Evolutionary conservation across 768 basidiomycete genomes (phyloP).

Genomic region (Tephrocybe sp.): DNA sequence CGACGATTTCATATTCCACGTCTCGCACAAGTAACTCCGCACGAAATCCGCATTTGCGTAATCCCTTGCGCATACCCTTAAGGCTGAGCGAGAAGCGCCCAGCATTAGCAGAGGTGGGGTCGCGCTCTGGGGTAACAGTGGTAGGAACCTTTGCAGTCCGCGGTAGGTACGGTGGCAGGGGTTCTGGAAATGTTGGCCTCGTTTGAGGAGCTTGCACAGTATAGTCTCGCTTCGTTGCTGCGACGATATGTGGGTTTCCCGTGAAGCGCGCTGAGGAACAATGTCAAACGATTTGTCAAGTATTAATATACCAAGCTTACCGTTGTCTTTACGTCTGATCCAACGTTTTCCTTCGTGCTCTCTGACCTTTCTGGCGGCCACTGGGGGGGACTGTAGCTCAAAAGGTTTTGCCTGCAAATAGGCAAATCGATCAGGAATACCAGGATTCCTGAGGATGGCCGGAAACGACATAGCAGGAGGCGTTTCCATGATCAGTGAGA

Average conservation of each 20-base stretch:
- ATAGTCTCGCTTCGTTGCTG: slow-evolving; percentile 62
- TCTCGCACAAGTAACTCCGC: slow-evolving; percentile 65
- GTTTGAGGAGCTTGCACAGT: slow-evolving; percentile 40
- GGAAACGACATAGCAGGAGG: slow-evolving; percentile 70
- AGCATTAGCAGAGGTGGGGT: slow-evolving; percentile 61
- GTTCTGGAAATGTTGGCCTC: slow-evolving; percentile 70
- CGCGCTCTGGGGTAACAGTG: slow-evolving; percentile 35
- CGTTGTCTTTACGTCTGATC: slow-evolving; percentile 75
- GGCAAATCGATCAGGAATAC: slow-evolving; percentile 50
- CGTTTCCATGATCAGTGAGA: slow-evolving; percentile 17
- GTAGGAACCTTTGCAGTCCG: slow-evolving; percentile 57
- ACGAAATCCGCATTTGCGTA: slow-evolving; percentile 61
- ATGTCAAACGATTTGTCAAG: slow-evolving; percentile 15
- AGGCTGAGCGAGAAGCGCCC: slow-evolving; percentile 77
- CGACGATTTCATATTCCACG: slow-evolving; percentile 60
- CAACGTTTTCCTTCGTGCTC: slow-evolving; percentile 78
- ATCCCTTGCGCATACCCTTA: slow-evolving; percentile 69
- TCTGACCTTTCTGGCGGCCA: slow-evolving; percentile 40
- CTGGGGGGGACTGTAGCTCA: slow-evolving; percentile 14
- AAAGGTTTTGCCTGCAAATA: slow-evolving; percentile 38
- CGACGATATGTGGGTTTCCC: slow-evolving; percentile 70
- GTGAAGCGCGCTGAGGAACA: slow-evolving; percentile 57
- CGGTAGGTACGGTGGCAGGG: slow-evolving; percentile 68
- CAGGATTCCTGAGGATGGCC: slow-evolving; percentile 62
- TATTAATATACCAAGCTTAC: slow-evolving; percentile 33